A percentile compares a stretch with the other conserved stretches of the same genome.
These are phyloP conservation scores for Coleophoma crateriformis DNA, from an alignment of 2,329 filamentous ascomycete genomes.

Conservation along the genomic window DNA sequence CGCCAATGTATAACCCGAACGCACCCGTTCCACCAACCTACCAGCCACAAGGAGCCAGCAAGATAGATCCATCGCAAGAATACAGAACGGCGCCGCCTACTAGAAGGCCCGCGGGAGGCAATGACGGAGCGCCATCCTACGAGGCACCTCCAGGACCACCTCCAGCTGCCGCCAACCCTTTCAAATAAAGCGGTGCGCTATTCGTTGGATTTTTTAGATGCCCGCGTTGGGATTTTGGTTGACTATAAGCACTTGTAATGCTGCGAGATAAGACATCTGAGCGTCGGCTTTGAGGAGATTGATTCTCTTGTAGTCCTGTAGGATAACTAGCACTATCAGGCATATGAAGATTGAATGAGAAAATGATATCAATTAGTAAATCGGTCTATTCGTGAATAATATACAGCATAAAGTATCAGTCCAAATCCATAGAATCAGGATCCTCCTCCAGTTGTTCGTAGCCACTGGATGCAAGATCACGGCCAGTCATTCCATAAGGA, in stretches of 20 bases:
- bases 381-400: conserved; percentile 7
- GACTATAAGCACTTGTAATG: conserved; percentile 5
- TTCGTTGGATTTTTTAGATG: too few relatives aligned
- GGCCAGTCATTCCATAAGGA: background rate
- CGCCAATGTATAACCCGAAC: conserved; percentile 51
- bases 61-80: conserved; percentile 46
- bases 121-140: conserved; percentile 28
- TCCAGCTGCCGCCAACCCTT: conserved; percentile 31
- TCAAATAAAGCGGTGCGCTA: conserved; percentile 10
- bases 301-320: conserved; percentile 4
- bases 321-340: conserved; percentile 23
- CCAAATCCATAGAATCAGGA: conserved; percentile 64
- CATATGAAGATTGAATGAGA: conserved; percentile 23
- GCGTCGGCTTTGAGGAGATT: background rate
- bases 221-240: background rate
- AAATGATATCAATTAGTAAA: conserved; percentile 5
- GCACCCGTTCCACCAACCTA: conserved; percentile 48
- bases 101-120: conserved; percentile 18
- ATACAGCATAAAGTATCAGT: conserved; percentile 17
- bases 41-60: conserved; percentile 43
- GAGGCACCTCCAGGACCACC: conserved; percentile 45
- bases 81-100: conserved; percentile 24
- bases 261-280: background rate
- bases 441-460: conserved; percentile 32
- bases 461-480: conserved; percentile 2